Evolutionary conservation across 768 basidiomycete species (phyloP).

Genomic region (Psilocybe azurescens): DNA sequence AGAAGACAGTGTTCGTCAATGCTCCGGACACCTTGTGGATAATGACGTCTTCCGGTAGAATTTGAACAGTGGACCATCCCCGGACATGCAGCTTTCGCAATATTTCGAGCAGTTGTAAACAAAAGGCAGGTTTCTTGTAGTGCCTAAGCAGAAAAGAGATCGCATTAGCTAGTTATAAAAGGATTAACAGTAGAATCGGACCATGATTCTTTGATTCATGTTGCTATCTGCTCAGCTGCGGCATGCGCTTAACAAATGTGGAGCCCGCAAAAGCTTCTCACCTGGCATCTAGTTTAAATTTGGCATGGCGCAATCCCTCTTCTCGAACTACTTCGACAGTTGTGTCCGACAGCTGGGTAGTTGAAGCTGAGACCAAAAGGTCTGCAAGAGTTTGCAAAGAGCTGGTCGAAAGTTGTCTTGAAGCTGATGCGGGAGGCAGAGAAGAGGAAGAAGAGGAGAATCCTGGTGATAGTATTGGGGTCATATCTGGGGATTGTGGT

Average conservation of each 20-base stretch:
- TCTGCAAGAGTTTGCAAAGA: conserved; percentile 40
- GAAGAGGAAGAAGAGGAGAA: conserved; percentile 23
- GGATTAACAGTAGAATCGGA: conserved; percentile 35
- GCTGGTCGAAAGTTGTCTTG: conserved; percentile 35
- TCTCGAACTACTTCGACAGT: conserved; percentile 50
- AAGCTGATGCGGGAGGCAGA: conserved; percentile 17
- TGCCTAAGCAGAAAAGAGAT: conserved; percentile 48
- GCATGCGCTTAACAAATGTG: conserved; percentile 35
- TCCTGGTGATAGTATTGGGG: conserved; percentile 24
- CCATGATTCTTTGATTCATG: conserved; percentile 30
- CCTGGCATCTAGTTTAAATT: conserved; percentile 68
- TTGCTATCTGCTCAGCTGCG: conserved; percentile 36
- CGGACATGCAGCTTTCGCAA: conserved; percentile 60
- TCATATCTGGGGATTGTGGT: conserved; percentile 18
- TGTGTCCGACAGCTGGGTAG: conserved; percentile 38
- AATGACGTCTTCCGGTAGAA: conserved; percentile 54
- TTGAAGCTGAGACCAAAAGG: conserved; percentile 34
- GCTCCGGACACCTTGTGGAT: conserved; percentile 89
- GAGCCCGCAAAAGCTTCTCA: conserved; percentile 47
- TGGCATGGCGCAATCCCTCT: conserved; percentile 66
- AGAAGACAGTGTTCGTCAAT: conserved; percentile 96
- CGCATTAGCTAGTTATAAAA: conserved; percentile 24
- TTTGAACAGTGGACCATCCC: conserved; percentile 56
- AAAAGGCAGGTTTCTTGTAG: conserved; percentile 65
- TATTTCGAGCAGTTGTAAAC: conserved; percentile 58